Evolutionary conservation across 768 basidiomycete genomes (phyloP).

Genomic region (Pulveroboletus ravenelii): DNA sequence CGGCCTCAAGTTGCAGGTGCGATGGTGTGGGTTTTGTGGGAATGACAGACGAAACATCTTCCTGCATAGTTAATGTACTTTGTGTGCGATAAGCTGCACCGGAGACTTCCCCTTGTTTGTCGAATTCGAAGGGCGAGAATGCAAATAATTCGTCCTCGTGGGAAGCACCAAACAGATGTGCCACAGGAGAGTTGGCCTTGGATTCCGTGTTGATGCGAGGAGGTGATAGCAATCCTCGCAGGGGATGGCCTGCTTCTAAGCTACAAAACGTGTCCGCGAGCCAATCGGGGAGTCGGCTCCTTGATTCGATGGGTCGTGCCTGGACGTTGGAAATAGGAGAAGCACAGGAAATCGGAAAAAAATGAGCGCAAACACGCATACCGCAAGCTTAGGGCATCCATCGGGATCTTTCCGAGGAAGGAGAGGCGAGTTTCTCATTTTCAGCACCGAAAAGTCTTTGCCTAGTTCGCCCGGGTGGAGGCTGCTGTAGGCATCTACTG

Average conservation of each 20-base stretch:
- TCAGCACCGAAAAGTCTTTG: slow-evolving; percentile 40
- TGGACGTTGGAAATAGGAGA: slow-evolving; percentile 11
- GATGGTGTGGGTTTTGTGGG: not conserved
- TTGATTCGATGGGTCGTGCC: slow-evolving; percentile 19
- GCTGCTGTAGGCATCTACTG: slow-evolving; percentile 36
- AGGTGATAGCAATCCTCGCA: slow-evolving; percentile 30
- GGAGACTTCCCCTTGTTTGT: slow-evolving; percentile 4
- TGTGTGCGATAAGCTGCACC: slow-evolving; percentile 1
- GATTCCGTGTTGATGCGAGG: slow-evolving; percentile 8
- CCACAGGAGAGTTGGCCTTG: not conserved
- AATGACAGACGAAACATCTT: not conserved
- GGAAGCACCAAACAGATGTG: slow-evolving; percentile 1
- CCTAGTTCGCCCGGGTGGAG: slow-evolving; percentile 35
- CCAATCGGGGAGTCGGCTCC: slow-evolving; percentile 49
- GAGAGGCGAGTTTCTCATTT: slow-evolving; percentile 27
- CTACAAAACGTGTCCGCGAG: slow-evolving; percentile 47
- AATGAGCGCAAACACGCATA: slow-evolving; percentile 29
- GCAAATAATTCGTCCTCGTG: slow-evolving; percentile 24
- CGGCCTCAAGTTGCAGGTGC: not conserved
- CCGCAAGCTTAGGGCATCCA: slow-evolving; percentile 11
- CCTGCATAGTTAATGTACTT: not conserved
- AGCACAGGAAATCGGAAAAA: slow-evolving; percentile 9
- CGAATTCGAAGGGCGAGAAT: slow-evolving; percentile 24
- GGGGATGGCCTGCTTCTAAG: slow-evolving; percentile 35
- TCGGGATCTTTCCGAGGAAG: slow-evolving; percentile 6